phyloP scores from a whole-genome alignment of 2,329 filamentous ascomycete genomes.

The Trichoderma simmonsii region DNA sequence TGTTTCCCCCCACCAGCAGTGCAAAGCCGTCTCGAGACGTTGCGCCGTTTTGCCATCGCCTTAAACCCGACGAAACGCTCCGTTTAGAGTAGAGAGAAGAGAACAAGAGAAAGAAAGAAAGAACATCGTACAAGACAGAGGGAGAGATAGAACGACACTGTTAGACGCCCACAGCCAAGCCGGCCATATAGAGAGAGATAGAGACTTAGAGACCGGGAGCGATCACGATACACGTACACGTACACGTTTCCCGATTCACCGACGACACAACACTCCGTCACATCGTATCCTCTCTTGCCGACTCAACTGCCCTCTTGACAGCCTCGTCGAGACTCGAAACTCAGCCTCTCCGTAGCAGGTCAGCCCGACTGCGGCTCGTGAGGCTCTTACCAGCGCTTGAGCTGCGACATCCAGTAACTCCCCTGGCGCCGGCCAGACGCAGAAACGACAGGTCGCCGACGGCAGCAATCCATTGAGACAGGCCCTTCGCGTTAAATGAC shows the following conservation, averaged over 20 bases:
- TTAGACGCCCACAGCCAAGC: not conserved
- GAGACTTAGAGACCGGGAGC: not conserved
- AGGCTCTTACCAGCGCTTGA: not conserved
- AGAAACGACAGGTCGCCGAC: not conserved
- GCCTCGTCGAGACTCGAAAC: conserved; percentile 10
- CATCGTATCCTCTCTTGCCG: not conserved
- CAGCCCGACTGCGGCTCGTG: not conserved
- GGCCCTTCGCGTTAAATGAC: conserved; percentile 17
- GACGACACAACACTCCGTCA: not conserved
- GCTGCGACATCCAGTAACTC: not conserved
- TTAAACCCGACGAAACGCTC: not conserved
- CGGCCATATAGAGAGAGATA: not conserved
- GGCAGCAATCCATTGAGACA: conserved; percentile 3
- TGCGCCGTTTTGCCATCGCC: not conserved
- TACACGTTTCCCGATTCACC: not conserved
- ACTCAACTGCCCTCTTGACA: not conserved
- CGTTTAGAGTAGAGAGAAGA: not conserved
- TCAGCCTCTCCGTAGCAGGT: not conserved
- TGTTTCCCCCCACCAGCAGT: not conserved
- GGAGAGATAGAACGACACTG: not conserved
- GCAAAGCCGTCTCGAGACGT: not conserved
- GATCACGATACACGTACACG: not conserved
- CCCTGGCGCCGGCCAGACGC: not conserved
- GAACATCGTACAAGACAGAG: not conserved
- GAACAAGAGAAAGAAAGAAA: not conserved